These are phyloP conservation scores for Quercus wislizeni DNA, from an alignment of 306 rosid genomes.

Conservation along the genomic window DNA sequence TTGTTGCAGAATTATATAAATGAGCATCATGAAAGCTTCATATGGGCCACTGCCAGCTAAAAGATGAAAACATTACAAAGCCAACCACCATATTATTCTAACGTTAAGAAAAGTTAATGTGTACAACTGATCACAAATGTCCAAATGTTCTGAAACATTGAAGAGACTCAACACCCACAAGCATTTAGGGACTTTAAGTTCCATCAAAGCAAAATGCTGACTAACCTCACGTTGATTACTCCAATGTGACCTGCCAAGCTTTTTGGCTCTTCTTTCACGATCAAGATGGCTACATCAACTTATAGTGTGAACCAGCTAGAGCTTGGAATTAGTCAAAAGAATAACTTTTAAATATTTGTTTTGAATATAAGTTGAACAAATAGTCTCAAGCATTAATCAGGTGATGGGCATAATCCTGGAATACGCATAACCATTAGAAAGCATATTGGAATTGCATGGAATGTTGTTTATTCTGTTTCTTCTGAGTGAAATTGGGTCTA, in stretches of 20 bases:
- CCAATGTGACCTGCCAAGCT: conserved; percentile 1
- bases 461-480: conserved; percentile 58
- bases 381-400: conserved; percentile 5
- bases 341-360: too few relatives aligned
- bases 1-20: too few relatives aligned
- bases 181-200: conserved; percentile 16
- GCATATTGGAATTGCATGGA: conserved; percentile 20
- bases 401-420: conserved; percentile 24
- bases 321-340: not conserved
- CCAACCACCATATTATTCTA: too few relatives aligned
- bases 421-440: conserved; percentile 48
- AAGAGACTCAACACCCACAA: not conserved
- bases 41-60: too few relatives aligned
- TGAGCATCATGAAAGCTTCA: too few relatives aligned
- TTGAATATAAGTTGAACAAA: not conserved
- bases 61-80: too few relatives aligned
- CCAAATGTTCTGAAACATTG: too few relatives aligned
- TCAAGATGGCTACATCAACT: not conserved
- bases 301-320: not conserved
- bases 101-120: too few relatives aligned
- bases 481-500: conserved; percentile 76
- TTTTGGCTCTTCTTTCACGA: not conserved
- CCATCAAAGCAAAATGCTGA: not conserved
- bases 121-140: too few relatives aligned
- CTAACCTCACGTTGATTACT: not conserved